phyloP scores from a whole-genome alignment of 2,329 filamentous ascomycete species.

The Trematosphaeria pertusa region DNA sequence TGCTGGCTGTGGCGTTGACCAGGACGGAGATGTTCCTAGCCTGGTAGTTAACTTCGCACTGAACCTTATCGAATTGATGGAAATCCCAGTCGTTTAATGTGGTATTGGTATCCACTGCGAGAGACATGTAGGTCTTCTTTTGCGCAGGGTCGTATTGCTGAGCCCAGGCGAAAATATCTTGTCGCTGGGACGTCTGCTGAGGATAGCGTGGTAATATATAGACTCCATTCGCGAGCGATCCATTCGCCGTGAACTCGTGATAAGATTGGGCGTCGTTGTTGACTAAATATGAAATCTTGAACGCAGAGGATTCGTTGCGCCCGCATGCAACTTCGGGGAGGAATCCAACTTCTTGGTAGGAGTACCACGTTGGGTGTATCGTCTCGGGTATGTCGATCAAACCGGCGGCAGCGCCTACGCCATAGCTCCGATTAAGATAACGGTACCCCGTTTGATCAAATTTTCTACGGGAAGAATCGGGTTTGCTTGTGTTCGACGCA shows the following conservation, averaged over 20 bases:
- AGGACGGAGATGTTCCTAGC: slow-evolving; percentile 2
- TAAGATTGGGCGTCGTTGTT: neutral
- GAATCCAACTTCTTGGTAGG: slow-evolving; percentile 6
- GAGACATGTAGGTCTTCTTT: slow-evolving; percentile 1
- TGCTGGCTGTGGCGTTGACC: slow-evolving; percentile 9
- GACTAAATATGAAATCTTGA: neutral
- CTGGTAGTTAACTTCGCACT: slow-evolving; percentile 3
- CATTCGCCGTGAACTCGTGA: slow-evolving; percentile 3
- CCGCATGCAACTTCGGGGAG: slow-evolving; percentile 1
- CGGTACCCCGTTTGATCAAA: slow-evolving; percentile 9
- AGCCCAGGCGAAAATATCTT: slow-evolving; percentile 9
- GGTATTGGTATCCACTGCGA: neutral
- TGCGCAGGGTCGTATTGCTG: neutral
- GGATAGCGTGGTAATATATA: neutral
- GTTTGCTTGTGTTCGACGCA: slow-evolving; percentile 3
- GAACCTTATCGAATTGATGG: slow-evolving; percentile 5
- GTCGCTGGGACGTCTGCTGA: slow-evolving; percentile 2
- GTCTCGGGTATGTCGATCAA: slow-evolving; percentile 2
- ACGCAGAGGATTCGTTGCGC: slow-evolving; percentile 4
- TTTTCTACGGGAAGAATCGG: neutral
- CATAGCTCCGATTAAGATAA: slow-evolving; percentile 9
- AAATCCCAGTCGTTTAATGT: slow-evolving; percentile 6
- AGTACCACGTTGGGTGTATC: slow-evolving; percentile 2
- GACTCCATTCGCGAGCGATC: slow-evolving; percentile 3
- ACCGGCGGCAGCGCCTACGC: slow-evolving; percentile 7